A percentile compares a stretch with the other conserved stretches of the same genome.
phyloP scores from a whole-genome alignment of 306 rosid species.

The Vigna mungo region DNA sequence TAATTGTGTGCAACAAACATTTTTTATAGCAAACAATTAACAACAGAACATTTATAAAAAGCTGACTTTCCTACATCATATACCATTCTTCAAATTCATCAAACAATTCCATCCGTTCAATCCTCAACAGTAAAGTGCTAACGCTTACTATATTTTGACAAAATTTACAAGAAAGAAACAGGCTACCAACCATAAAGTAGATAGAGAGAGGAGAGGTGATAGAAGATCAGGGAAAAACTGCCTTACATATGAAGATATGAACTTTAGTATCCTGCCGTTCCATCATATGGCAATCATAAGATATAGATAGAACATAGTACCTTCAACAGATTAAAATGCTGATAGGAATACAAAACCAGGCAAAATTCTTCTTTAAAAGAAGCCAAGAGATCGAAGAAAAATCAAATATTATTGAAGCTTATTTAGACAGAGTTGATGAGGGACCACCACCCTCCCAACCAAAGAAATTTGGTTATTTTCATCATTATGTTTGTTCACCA shows the following conservation, averaged over 20 bases:
- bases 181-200: conserved; percentile 44
- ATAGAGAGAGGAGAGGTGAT: conserved; percentile 32
- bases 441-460: conserved; percentile 31
- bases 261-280: conserved; percentile 47
- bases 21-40: conserved; percentile 32
- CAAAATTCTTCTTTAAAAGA: conserved; percentile 11
- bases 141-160: conserved; percentile 49
- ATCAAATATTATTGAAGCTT: conserved; percentile 22
- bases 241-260: conserved; percentile 35
- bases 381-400: not conserved
- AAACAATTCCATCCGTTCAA: conserved; percentile 90
- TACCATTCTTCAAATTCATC: conserved; percentile 99
- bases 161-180: conserved; percentile 38
- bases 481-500: not conserved
- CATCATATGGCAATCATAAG: conserved; percentile 39
- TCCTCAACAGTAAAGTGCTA: conserved; percentile 60
- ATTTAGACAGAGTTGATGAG: conserved; percentile 7
- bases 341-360: conserved; percentile 25
- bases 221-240: conserved; percentile 12
- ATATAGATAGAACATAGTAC: conserved; percentile 11
- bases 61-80: conserved; percentile 92
- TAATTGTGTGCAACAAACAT: conserved; percentile 23
- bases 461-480: conserved; percentile 20
- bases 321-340: conserved; percentile 11
- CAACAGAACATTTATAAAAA: conserved; percentile 35